Evolutionary conservation across 345 rosid species (phyloP).

Genomic region (Boechera stricta): DNA sequence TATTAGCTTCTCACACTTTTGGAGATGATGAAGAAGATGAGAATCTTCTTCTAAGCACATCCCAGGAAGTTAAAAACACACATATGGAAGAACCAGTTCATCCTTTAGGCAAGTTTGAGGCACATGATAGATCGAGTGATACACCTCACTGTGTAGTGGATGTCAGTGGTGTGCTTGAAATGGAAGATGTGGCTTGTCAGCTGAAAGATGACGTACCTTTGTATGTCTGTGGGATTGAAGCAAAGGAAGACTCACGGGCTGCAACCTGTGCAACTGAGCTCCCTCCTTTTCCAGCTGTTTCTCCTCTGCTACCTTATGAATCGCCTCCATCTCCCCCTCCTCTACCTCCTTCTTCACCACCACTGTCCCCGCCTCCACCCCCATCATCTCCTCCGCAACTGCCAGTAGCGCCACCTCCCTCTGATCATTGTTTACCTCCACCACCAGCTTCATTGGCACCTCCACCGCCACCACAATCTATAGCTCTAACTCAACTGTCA

Average conservation of each 20-base stretch:
- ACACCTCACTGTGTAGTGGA: constrained; percentile 78
- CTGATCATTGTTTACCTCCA: constrained; percentile 54
- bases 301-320: constrained; percentile 68
- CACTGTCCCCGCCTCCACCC: constrained; percentile 50
- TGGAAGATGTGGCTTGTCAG: constrained; percentile 84
- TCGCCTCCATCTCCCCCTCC: constrained; percentile 74
- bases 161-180: constrained; percentile 84
- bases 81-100: constrained; percentile 49
- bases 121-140: constrained; percentile 57
- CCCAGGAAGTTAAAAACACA: constrained; percentile 48
- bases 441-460: constrained; percentile 75
- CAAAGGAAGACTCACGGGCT: constrained; percentile 45
- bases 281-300: constrained; percentile 53
- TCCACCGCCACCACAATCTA: constrained; percentile 34
- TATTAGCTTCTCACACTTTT: constrained; percentile 64
- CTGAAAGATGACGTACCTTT: constrained; percentile 60
- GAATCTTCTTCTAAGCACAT: constrained; percentile 59
- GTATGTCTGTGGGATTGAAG: constrained; percentile 46
- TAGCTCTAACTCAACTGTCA: constrained; percentile 46
- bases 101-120: constrained; percentile 57
- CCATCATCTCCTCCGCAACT: constrained; percentile 46
- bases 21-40: constrained; percentile 70
- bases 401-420: constrained; percentile 52
- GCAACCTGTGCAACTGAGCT: constrained; percentile 44
- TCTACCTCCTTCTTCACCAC: constrained; percentile 68